Conservation (phyloP, 257 asterid species). For the Apocynum venetum region DNA sequence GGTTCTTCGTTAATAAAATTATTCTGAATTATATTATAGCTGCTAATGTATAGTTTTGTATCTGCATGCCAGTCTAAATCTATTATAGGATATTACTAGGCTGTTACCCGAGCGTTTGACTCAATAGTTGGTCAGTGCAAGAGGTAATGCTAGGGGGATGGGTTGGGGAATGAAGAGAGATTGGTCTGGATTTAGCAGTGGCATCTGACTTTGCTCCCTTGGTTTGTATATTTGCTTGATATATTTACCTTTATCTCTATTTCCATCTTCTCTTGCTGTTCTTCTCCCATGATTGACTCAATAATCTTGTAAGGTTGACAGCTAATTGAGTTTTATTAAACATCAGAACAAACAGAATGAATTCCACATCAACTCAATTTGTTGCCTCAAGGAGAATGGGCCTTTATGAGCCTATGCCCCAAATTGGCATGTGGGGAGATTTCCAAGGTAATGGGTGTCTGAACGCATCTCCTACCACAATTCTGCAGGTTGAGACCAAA, state of each 20-base stretch:
- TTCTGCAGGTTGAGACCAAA: constrained; percentile 49
- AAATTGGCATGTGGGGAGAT: constrained; percentile 72
- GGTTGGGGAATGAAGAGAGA: background rate
- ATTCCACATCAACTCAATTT: constrained; percentile 65
- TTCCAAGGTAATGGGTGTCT: constrained; percentile 51
- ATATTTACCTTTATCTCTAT: background rate
- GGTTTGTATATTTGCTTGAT: background rate
- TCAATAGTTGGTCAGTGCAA: background rate
- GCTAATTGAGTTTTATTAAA: background rate
- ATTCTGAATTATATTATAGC: background rate
- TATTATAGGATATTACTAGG: background rate
- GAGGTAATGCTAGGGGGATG: background rate
- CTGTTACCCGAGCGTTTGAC: background rate
- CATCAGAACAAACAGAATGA: constrained; percentile 43
- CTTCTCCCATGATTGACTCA: background rate
- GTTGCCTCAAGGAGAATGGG: constrained; percentile 80
- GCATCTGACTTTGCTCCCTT: background rate
- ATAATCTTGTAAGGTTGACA: background rate
- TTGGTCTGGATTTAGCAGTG: background rate
- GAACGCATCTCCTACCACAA: constrained; percentile 35
- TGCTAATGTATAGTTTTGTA: background rate
- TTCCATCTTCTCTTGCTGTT: background rate
- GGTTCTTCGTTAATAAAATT: background rate
- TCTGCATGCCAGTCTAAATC: background rate
- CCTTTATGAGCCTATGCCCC: constrained; percentile 64